Evolutionary conservation across 2,329 filamentous ascomycete species (phyloP).

Genomic region (Calonectria ilicicola): DNA sequence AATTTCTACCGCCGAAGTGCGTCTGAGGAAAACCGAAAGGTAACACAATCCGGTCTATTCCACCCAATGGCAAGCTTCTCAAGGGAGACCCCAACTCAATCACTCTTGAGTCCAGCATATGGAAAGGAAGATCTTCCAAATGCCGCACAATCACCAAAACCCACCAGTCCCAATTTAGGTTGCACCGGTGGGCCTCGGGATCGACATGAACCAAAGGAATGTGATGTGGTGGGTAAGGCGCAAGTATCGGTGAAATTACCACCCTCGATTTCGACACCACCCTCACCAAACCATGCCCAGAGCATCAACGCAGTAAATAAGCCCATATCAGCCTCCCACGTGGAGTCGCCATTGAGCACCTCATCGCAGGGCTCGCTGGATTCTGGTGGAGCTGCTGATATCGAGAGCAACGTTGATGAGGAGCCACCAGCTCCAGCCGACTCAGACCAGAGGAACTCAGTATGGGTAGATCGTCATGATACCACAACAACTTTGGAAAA

Average conservation of each 20-base stretch:
- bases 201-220: background rate
- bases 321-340: background rate
- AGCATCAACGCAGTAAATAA: background rate
- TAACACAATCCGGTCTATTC: background rate
- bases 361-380: background rate
- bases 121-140: background rate
- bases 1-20: background rate
- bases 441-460: background rate
- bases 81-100: background rate
- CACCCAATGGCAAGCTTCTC: background rate
- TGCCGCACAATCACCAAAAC: background rate
- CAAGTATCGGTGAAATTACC: background rate
- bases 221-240: constrained; percentile 9
- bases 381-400: constrained; percentile 4
- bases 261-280: background rate
- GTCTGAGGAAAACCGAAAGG: background rate
- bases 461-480: constrained; percentile 11
- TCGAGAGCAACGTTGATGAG: constrained; percentile 14
- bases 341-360: background rate
- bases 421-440: background rate
- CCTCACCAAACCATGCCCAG: background rate
- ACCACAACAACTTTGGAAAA: constrained; percentile 4
- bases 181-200: background rate
- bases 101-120: background rate
- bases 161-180: background rate